Evolutionary conservation across 306 rosid genomes (phyloP).

Genomic region (Benincasa hispida): DNA sequence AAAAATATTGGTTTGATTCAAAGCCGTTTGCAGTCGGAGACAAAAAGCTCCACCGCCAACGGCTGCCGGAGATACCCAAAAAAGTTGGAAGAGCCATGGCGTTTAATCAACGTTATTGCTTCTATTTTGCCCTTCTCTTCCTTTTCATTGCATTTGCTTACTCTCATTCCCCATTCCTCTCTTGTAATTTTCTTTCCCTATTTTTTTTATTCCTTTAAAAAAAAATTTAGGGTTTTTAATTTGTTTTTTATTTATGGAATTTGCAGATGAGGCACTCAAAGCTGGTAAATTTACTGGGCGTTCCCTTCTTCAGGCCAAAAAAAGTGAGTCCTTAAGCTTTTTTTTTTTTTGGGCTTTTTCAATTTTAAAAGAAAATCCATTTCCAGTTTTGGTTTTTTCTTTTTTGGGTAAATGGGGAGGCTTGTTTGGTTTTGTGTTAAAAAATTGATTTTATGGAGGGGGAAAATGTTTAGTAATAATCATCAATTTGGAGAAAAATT

Average conservation of each 20-base stretch:
- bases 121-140: slow-evolving; percentile 21
- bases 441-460: too few species aligned
- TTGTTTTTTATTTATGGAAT: neutral
- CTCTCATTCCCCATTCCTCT: slow-evolving; percentile 38
- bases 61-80: neutral
- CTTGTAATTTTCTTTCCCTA: slow-evolving; percentile 25
- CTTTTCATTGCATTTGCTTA: slow-evolving; percentile 30
- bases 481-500: too few species aligned
- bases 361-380: neutral
- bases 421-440: too few species aligned
- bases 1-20: neutral
- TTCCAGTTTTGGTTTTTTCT: neutral
- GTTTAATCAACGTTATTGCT: slow-evolving; percentile 21
- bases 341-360: neutral
- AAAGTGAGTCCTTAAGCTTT: slow-evolving; percentile 19
- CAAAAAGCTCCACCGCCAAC: slow-evolving; percentile 5
- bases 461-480: too few species aligned
- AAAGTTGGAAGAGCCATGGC: slow-evolving; percentile 22
- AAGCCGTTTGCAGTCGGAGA: slow-evolving; percentile 23
- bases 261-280: slow-evolving; percentile 36
- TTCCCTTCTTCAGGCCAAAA: slow-evolving; percentile 64
- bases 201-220: neutral
- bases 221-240: neutral
- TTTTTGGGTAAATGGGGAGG: too few species aligned
- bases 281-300: slow-evolving; percentile 31